Percentiles rank a stretch among this genome's conserved stretches.
These are phyloP conservation scores for Diaporthe sp. DNA, from an alignment of 2,329 filamentous ascomycete genomes.

Conservation along the genomic window DNA sequence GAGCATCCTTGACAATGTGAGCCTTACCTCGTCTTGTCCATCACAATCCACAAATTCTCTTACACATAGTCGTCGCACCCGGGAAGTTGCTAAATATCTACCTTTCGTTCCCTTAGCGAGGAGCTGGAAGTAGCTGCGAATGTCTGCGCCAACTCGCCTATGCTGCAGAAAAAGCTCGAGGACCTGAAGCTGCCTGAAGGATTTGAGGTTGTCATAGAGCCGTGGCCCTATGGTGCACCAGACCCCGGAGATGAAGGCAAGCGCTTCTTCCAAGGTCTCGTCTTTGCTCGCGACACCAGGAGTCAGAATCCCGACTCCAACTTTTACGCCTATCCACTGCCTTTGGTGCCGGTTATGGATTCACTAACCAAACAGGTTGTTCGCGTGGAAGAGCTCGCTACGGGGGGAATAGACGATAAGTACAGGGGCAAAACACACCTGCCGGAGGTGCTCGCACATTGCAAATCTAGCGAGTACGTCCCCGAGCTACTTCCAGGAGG, in stretches of 20 bases:
- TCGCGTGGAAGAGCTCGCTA: neutral
- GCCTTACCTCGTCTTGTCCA: no score
- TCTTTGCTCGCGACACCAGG: neutral
- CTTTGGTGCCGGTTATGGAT: neutral
- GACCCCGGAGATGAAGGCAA: neutral
- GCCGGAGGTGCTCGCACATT: constrained; percentile 30
- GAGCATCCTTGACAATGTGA: no score
- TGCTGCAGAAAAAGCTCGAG: no score
- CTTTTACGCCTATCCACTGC: neutral
- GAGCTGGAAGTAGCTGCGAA: no score
- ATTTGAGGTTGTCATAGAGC: neutral
- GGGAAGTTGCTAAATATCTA: no score
- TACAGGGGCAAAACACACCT: neutral
- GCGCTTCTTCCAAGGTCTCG: neutral
- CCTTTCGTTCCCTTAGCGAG: no score
- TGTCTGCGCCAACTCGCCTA: no score
- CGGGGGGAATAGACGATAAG: neutral
- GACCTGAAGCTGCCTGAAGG: neutral
- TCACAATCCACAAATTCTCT: no score
- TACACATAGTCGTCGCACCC: no score
- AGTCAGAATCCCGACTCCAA: neutral
- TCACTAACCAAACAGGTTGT: constrained; percentile 45
- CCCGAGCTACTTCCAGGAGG: neutral
- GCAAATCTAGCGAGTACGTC: neutral
- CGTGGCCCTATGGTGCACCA: neutral